These are phyloP conservation scores for Wickerhamiella siamensis DNA, from an alignment of 805 yeast genomes.

Conservation along the genomic window DNA sequence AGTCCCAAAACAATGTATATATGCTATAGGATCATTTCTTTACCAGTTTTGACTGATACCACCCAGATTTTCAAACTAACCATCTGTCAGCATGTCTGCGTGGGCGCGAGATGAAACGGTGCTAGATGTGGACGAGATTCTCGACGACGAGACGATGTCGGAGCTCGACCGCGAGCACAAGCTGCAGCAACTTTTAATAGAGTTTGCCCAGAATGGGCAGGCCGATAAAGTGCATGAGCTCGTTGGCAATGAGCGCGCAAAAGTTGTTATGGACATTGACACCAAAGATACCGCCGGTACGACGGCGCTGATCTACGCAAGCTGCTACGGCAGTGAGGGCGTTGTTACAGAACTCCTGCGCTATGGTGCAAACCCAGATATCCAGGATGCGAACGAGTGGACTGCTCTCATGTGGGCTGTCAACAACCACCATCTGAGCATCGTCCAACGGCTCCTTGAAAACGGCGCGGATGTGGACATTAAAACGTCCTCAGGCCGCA, in stretches of 20 bases:
- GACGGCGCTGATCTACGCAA: slow-evolving; percentile 31
- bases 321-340: slow-evolving; percentile 28
- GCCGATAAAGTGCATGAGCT: slow-evolving; percentile 19
- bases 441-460: slow-evolving; percentile 43
- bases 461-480: slow-evolving; percentile 31
- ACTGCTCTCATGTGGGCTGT: slow-evolving; percentile 77
- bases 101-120: slow-evolving; percentile 10
- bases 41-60: background rate
- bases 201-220: slow-evolving; percentile 27
- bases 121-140: slow-evolving; percentile 15
- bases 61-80: background rate
- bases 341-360: slow-evolving; percentile 25
- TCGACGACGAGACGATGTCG: slow-evolving; percentile 11
- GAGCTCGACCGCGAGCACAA: slow-evolving; percentile 11
- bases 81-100: slow-evolving; percentile 9
- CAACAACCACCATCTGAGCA: slow-evolving; percentile 39
- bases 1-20: background rate
- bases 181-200: slow-evolving; percentile 22
- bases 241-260: slow-evolving; percentile 18
- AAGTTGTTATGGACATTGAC: slow-evolving; percentile 21
- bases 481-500: slow-evolving; percentile 33
- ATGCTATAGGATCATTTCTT: slow-evolving; percentile 18
- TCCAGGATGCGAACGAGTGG: slow-evolving; percentile 28
- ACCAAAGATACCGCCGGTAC: slow-evolving; percentile 26
- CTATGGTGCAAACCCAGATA: slow-evolving; percentile 26